phyloP scores from a whole-genome alignment of 139 green algal species.

The Pleodorina starrii region DNA sequence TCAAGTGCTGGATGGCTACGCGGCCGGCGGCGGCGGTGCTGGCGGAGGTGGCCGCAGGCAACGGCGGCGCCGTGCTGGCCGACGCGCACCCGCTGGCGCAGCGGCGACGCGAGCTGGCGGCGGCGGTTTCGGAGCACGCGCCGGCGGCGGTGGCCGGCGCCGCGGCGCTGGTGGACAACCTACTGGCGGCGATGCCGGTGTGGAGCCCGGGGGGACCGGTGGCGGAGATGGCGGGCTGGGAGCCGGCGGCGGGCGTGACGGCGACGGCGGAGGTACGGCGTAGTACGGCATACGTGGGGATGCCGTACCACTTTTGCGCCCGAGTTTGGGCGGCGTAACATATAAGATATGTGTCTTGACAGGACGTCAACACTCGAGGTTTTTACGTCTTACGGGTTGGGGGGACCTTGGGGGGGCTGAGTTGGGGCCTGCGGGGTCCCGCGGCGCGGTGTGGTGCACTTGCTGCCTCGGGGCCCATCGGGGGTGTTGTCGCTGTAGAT shows the following conservation, averaged over 20 bases:
- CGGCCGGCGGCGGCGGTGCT: constrained; percentile 1
- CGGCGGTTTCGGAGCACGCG: background rate
- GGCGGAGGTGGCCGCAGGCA: background rate
- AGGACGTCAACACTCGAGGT: too few species aligned
- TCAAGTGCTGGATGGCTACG: constrained; percentile 45
- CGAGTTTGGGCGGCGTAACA: too few species aligned
- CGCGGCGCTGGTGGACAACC: background rate
- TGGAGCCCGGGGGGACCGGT: background rate
- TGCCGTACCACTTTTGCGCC: background rate
- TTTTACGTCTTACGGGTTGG: too few species aligned
- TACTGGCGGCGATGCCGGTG: constrained; percentile 22
- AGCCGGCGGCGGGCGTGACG: background rate
- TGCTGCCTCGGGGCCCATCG: too few species aligned
- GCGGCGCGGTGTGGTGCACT: too few species aligned
- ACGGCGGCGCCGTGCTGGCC: background rate
- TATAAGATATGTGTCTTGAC: too few species aligned
- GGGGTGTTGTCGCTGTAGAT: too few species aligned
- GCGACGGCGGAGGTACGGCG: constrained; percentile 17
- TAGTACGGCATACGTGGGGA: background rate
- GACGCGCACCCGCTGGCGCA: background rate
- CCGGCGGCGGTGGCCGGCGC: background rate
- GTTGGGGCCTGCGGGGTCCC: too few species aligned
- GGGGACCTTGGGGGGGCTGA: too few species aligned
- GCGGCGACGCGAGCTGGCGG: background rate
- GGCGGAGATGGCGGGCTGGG: constrained; percentile 9